These are phyloP conservation scores for Hygrocybe punicea DNA, from an alignment of 768 basidiomycete genomes.

Conservation along the genomic window DNA sequence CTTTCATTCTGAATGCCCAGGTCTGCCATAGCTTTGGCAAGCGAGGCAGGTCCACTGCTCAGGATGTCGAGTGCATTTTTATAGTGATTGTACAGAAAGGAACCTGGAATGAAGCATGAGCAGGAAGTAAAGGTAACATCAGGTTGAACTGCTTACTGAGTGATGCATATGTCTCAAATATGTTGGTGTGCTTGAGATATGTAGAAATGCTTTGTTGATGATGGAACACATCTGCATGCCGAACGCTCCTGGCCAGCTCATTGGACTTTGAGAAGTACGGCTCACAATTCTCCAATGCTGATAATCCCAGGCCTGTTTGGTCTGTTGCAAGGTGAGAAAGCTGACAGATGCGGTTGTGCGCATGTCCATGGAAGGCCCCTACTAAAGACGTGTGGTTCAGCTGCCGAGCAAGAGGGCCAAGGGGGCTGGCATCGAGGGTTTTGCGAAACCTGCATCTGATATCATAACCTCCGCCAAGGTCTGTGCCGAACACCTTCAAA, in stretches of 20 bases:
- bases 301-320: constrained; percentile 16
- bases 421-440: constrained; percentile 16
- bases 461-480: constrained; percentile 19
- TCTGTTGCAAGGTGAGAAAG: constrained; percentile 19
- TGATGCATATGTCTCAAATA: constrained; percentile 19
- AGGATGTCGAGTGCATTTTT: constrained; percentile 23
- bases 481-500: constrained; percentile 12
- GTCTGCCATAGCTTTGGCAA: constrained; percentile 5
- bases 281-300: constrained; percentile 22
- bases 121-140: no score
- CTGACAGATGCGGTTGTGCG: constrained; percentile 21
- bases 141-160: no score
- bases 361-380: constrained; percentile 22
- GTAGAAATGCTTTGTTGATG: constrained; percentile 19
- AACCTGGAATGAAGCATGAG: constrained; percentile 17
- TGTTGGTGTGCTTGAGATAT: constrained; percentile 11
- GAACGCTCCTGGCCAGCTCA: constrained; percentile 14
- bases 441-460: constrained; percentile 22
- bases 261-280: constrained; percentile 18
- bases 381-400: constrained; percentile 11
- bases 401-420: constrained; percentile 11
- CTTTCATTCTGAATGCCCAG: background rate
- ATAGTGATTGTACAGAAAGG: constrained; percentile 24
- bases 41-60: background rate
- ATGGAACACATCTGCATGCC: constrained; percentile 19